Evolutionary conservation across 225 moss, liverwort and hornwort genomes (phyloP).

Genomic region (Antitrichia curtipendula): DNA sequence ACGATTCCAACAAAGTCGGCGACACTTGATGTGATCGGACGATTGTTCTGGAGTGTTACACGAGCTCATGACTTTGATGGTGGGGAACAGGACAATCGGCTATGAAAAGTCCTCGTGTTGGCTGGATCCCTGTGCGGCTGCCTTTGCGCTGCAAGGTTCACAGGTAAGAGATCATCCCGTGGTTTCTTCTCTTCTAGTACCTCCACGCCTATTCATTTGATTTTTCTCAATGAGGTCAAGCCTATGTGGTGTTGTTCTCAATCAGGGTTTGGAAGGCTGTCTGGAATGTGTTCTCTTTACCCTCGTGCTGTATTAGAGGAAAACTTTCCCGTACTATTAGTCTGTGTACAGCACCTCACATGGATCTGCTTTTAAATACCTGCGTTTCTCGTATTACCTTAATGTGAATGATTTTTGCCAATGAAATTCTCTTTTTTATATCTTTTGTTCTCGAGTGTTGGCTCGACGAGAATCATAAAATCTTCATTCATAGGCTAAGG

Average conservation of each 20-base stretch:
- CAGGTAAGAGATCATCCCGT: slow-evolving; percentile 15
- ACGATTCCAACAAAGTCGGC: neutral
- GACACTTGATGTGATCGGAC: neutral
- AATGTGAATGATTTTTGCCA: neutral
- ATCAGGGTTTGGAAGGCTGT: neutral
- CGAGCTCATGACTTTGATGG: neutral
- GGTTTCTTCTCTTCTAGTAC: neutral
- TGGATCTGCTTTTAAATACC: neutral
- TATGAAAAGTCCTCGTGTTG: slow-evolving; percentile 57
- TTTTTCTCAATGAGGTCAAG: neutral
- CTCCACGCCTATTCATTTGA: neutral
- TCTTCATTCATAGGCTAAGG: neutral
- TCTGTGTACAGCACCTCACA: neutral
- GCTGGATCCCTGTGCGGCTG: neutral
- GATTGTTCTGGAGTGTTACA: neutral
- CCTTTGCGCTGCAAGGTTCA: slow-evolving; percentile 61
- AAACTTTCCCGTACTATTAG: neutral
- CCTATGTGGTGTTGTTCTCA: neutral
- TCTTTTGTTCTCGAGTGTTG: neutral
- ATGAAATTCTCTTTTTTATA: neutral
- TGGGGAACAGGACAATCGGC: slow-evolving; percentile 47
- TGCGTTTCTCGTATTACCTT: neutral
- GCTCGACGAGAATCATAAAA: neutral
- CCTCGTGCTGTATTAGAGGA: neutral
- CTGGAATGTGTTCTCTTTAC: neutral